These are phyloP conservation scores for Lactuca saligna DNA, from an alignment of 129 eudicot species.

Conservation along the genomic window DNA sequence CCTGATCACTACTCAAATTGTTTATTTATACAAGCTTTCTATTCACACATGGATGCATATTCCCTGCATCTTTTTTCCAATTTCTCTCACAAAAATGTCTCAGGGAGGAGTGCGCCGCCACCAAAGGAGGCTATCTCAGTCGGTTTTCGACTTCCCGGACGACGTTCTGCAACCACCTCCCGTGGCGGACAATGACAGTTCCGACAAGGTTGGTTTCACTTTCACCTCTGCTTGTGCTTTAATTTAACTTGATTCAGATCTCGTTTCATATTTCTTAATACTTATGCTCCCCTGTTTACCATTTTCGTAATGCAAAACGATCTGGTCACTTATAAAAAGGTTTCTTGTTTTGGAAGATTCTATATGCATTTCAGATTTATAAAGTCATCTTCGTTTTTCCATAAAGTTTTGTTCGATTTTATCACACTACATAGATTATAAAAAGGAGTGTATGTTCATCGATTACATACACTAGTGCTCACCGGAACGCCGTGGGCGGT, in stretches of 20 bases:
- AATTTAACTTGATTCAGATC: conserved; percentile 1
- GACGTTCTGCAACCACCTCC: conserved; percentile 52
- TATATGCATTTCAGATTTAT: neutral
- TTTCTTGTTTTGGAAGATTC: neutral
- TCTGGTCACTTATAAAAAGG: neutral
- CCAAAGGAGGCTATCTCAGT: conserved; percentile 71
- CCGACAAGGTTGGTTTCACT: conserved; percentile 31
- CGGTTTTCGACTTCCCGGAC: conserved; percentile 58
- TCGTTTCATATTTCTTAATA: neutral
- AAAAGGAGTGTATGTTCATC: neutral
- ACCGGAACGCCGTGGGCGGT: neutral
- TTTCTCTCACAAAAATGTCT: conserved; percentile 43
- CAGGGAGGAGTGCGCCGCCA: conserved; percentile 58
- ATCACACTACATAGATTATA: neutral
- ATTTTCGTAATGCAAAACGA: neutral
- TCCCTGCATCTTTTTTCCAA: conserved; percentile 19
- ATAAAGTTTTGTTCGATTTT: neutral
- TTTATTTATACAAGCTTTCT: conserved; percentile 20
- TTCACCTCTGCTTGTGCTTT: conserved; percentile 3
- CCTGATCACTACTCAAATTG: neutral
- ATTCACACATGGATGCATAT: conserved; percentile 25
- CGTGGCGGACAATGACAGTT: conserved; percentile 24
- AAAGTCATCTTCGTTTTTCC: neutral
- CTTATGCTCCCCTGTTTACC: neutral
- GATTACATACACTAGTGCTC: too few relatives aligned